Base-by-base conservation (phyloP, 2,329 filamentous ascomycete genomes). In the Endothia cerciana region DNA sequence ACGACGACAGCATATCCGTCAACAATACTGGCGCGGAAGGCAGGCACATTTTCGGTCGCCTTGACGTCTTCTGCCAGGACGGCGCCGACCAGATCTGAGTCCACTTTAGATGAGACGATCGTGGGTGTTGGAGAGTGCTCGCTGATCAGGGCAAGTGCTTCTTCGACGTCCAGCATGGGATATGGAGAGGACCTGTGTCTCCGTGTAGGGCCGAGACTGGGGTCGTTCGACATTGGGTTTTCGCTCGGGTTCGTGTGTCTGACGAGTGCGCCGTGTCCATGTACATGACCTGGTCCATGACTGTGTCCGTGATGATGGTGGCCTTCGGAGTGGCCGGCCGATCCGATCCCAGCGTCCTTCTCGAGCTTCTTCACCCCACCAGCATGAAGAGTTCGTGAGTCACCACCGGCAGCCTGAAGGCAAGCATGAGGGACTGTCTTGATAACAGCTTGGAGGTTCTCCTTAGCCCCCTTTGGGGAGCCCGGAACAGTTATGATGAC, bases 351-450 rank as follows among this genome's bases (percentile, higher is more conserved):
- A 17, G 93, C 93, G 4, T 97, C 93, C 15, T 87, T 82, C 76
- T 98, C 95, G 0, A 98, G 84, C 74, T 91, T 93, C 79, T 91
- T 88, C 0, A 94, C 82, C 0, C 95, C 94, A 1, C 93, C 93
- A 0, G 84, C 82, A 76, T 99, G 95, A 5, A 97, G 79, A 0
- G 81, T 77, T 71, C 95, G 86, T 0, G 95, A 98, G 73, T 97
- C 88, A 17, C 87, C 89, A 0, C 94, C 95, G 0, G 91, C 88
- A 36, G 92, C 91, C 80, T 98, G 94, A 8, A 91, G 80, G 71
- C 95, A 99, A n/a, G 95, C 95, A 78, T 99, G 95, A 0, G 94
- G 94, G 6, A 99, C 80, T n/a, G 94, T 88, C 74, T 93, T 96
- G 68, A 99, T 81, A 7, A 99, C 83, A 1, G 94, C 89, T 73